phyloP scores from a whole-genome alignment of 179 eudicot species.

The Kewa caespitosa region DNA sequence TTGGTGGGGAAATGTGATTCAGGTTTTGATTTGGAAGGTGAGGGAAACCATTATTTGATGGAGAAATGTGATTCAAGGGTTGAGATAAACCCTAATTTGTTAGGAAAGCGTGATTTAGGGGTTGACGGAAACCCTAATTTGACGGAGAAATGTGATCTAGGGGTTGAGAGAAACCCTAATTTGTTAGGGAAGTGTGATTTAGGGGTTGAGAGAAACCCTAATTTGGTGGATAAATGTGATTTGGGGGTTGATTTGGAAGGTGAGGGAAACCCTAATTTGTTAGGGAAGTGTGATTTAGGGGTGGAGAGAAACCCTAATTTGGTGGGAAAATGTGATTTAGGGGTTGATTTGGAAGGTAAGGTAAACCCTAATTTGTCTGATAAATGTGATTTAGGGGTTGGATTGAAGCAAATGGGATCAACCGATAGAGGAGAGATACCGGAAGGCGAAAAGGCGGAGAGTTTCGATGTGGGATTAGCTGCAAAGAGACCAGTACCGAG shows the following conservation, averaged over 20 bases:
- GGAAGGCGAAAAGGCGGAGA: neutral
- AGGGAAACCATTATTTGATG: too few relatives aligned
- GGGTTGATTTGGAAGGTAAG: neutral
- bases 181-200: too few relatives aligned
- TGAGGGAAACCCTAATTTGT: constrained; percentile 10
- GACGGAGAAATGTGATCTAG: constrained; percentile 19
- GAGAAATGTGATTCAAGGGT: neutral
- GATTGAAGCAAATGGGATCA: too few relatives aligned
- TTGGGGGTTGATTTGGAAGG: neutral
- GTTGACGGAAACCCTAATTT: constrained; percentile 13
- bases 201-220: neutral
- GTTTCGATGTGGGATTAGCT: constrained; percentile 13
- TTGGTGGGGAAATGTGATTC: neutral
- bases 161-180: constrained; percentile 7
- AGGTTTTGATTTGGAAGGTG: too few relatives aligned
- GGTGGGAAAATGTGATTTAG: neutral
- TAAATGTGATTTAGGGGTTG: too few relatives aligned
- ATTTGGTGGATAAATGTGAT: too few relatives aligned
- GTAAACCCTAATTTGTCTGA: neutral
- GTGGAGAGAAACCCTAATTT: constrained; percentile 6
- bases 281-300: neutral
- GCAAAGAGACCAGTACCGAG: constrained; percentile 6
- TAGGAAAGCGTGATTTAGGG: neutral
- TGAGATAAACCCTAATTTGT: constrained; percentile 9
- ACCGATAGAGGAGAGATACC: neutral